phyloP scores from a whole-genome alignment of 2,329 filamentous ascomycete genomes.

The Akanthomyces uredinophilus region DNA sequence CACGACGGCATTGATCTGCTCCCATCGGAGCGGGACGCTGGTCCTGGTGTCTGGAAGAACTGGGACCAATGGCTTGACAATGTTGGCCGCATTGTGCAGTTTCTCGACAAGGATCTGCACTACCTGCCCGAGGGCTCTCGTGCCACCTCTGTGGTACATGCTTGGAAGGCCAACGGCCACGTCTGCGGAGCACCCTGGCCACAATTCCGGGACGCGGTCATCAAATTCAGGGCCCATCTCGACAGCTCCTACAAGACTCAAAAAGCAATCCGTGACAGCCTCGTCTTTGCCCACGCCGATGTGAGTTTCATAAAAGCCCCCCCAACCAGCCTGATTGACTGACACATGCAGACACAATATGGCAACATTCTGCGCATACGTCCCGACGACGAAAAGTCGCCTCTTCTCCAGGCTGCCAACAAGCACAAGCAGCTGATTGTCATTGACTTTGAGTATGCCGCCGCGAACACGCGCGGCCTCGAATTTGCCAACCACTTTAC shows the following conservation, averaged over 20 bases:
- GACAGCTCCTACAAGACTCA: conserved; percentile 63
- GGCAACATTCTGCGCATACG: conserved; percentile 83
- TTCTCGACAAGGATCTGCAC: conserved; percentile 54
- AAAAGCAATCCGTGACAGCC: conserved; percentile 61
- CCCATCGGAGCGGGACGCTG: conserved; percentile 68
- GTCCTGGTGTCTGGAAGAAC: conserved; percentile 82
- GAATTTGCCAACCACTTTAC: conserved; percentile 99
- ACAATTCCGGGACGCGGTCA: conserved; percentile 66
- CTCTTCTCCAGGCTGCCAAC: conserved; percentile 81
- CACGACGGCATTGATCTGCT: conserved; percentile 90
- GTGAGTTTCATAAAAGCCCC: conserved; percentile 45
- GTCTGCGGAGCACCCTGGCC: conserved; percentile 83
- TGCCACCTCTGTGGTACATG: conserved; percentile 29
- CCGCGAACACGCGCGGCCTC: conserved; percentile 75
- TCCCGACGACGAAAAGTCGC: conserved; percentile 69
- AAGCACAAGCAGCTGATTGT: conserved; percentile 94
- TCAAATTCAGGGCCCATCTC: conserved; percentile 74
- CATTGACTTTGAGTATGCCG: conserved; percentile 97
- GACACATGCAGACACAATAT: conserved; percentile 73
- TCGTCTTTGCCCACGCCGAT: conserved; percentile 98
- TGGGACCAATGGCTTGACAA: conserved; percentile 88
- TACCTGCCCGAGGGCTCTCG: conserved; percentile 26
- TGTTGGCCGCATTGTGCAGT: conserved; percentile 54
- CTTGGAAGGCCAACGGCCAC: conserved; percentile 66
- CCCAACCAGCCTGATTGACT: neutral